phyloP scores from a whole-genome alignment of 352 stramenopile species.

The Pythium dissimile region DNA sequence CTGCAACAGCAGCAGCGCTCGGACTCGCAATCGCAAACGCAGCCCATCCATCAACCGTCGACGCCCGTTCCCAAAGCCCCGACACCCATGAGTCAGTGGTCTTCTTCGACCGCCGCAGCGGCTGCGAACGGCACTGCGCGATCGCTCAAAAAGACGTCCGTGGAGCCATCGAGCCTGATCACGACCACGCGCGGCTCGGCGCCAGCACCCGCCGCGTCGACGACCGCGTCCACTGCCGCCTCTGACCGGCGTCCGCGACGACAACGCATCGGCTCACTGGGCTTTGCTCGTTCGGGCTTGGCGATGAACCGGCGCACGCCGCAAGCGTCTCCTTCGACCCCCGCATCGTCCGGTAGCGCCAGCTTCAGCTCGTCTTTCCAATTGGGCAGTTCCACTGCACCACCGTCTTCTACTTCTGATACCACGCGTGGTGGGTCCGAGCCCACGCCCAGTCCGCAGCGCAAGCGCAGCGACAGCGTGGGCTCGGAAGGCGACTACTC shows the following conservation, averaged over 20 bases:
- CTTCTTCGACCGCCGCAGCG: conserved; percentile 10
- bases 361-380: conserved; percentile 11
- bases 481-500: conserved; percentile 41
- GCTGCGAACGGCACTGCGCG: conserved; percentile 6
- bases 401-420: background rate
- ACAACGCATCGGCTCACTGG: conserved; percentile 50
- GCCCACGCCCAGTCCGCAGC: conserved; percentile 4
- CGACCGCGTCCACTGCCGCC: background rate
- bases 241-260: conserved; percentile 37
- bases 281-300: conserved; percentile 26
- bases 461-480: conserved; percentile 42
- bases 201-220: background rate
- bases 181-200: background rate
- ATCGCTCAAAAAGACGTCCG: background rate
- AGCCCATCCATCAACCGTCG: background rate
- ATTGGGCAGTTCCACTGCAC: background rate
- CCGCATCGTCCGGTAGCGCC: background rate
- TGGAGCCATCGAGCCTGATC: background rate
- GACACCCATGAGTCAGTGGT: conserved; percentile 26
- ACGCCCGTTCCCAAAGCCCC: conserved; percentile 15
- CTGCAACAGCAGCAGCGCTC: conserved; percentile 10
- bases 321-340: background rate
- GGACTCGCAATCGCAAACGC: background rate
- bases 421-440: conserved; percentile 1
- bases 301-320: conserved; percentile 13